phyloP scores from a whole-genome alignment of 225 moss, liverwort and hornwort species.

The Lunularia cruciata region DNA sequence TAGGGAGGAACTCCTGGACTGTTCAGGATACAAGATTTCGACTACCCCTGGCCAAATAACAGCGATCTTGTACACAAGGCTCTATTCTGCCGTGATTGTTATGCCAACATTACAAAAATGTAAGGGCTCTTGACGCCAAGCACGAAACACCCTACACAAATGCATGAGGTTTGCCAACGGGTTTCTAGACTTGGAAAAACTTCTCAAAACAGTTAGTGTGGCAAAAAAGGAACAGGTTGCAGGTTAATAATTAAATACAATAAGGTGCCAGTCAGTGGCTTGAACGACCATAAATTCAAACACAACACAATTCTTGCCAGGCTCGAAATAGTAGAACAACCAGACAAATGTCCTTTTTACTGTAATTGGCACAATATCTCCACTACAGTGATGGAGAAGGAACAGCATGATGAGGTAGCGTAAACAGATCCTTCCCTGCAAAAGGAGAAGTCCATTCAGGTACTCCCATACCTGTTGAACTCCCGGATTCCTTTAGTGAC shows the following conservation, averaged over 20 bases:
- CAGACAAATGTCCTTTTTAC: constrained; percentile 34
- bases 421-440: constrained; percentile 49
- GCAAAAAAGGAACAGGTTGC: not conserved
- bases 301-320: constrained; percentile 5
- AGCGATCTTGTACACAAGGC: too few relatives aligned
- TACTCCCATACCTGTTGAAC: constrained; percentile 35
- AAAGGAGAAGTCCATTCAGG: constrained; percentile 60
- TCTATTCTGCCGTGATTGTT: too few relatives aligned
- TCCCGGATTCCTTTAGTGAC: constrained; percentile 35
- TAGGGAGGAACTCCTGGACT: too few relatives aligned
- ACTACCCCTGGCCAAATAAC: too few relatives aligned
- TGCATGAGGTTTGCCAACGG: too few relatives aligned
- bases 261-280: not conserved
- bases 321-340: constrained; percentile 8
- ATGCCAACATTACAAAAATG: too few relatives aligned
- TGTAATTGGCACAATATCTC: constrained; percentile 25
- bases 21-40: too few relatives aligned
- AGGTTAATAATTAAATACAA: not conserved
- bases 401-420: constrained; percentile 48
- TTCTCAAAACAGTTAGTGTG: not conserved
- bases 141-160: too few relatives aligned
- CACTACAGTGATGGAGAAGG: constrained; percentile 44
- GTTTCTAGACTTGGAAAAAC: not conserved
- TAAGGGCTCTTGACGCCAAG: too few relatives aligned
- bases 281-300: constrained; percentile 12